phyloP scores from a whole-genome alignment of 108 stramenopile species.

The Chaetoceros tenuissimus region DNA sequence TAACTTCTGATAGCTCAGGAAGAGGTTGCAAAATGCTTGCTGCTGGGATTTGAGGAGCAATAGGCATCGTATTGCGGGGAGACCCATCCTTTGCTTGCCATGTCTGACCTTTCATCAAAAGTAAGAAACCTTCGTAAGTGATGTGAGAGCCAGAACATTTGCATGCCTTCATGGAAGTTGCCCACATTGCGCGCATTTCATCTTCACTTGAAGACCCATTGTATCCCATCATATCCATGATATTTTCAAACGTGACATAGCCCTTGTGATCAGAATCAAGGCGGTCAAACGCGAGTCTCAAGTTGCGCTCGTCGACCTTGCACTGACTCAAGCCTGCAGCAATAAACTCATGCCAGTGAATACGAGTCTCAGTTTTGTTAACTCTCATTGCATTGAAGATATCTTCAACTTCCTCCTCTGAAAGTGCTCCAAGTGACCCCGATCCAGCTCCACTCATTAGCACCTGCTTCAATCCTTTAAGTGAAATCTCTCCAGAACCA shows the following conservation, averaged over 20 bases:
- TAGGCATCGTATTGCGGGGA: not conserved
- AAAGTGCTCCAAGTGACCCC: constrained; percentile 73
- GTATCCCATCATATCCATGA: constrained; percentile 78
- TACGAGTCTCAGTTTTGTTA: constrained; percentile 65
- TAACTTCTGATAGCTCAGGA: not conserved
- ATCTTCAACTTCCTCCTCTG: constrained; percentile 82
- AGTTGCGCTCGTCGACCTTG: constrained; percentile 80
- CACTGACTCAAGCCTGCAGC: constrained; percentile 82
- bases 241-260: constrained; percentile 79
- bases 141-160: constrained; percentile 49
- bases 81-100: constrained; percentile 14
- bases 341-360: constrained; percentile 89
- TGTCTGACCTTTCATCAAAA: constrained; percentile 84
- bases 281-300: constrained; percentile 78
- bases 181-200: constrained; percentile 67
- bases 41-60: not conserved
- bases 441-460: constrained; percentile 75
- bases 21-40: constrained; percentile 9
- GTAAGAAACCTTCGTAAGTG: constrained; percentile 70
- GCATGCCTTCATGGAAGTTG: constrained; percentile 55
- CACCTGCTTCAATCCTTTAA: constrained; percentile 65
- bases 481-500: constrained; percentile 76
- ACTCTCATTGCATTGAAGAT: constrained; percentile 86
- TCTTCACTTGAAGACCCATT: constrained; percentile 66
- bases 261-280: constrained; percentile 83